phyloP scores from a whole-genome alignment of 495 filamentous ascomycete species.

The Penicillium angulare region DNA sequence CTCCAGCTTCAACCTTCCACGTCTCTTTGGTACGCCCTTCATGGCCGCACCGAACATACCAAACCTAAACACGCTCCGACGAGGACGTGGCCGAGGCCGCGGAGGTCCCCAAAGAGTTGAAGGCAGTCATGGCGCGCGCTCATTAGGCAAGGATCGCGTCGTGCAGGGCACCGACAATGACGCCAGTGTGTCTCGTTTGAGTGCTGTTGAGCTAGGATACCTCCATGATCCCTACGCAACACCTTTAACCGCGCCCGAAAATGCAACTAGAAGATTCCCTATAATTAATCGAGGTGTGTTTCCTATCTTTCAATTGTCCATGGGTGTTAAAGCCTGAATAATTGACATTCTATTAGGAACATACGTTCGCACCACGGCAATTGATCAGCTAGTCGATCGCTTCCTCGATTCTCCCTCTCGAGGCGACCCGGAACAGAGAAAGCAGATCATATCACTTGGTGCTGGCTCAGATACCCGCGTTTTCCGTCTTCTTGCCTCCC shows the following conservation, averaged over 20 bases:
- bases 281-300: slow-evolving; percentile 86
- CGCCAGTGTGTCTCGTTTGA: slow-evolving; percentile 82
- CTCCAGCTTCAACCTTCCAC: slow-evolving; percentile 22
- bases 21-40: slow-evolving; percentile 10
- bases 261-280: slow-evolving; percentile 61
- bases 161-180: slow-evolving; percentile 92
- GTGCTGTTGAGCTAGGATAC: slow-evolving; percentile 85
- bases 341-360: slow-evolving; percentile 69
- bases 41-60: slow-evolving; percentile 77
- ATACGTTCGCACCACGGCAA: slow-evolving; percentile 86
- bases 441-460: slow-evolving; percentile 91
- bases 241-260: slow-evolving; percentile 55
- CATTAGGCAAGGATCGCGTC: slow-evolving; percentile 51
- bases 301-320: too few relatives aligned
- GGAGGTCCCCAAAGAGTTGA: slow-evolving; percentile 25
- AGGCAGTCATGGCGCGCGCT: slow-evolving; percentile 18
- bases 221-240: slow-evolving; percentile 76
- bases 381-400: slow-evolving; percentile 71
- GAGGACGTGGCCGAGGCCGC: slow-evolving; percentile 46
- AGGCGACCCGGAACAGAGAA: slow-evolving; percentile 30
- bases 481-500: slow-evolving; percentile 61
- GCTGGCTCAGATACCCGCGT: slow-evolving; percentile 90
- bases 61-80: slow-evolving; percentile 68
- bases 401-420: slow-evolving; percentile 55
- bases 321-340: too few relatives aligned